Percentiles rank a stretch among this genome's conserved stretches.
Conservation (phyloP, 768 basidiomycete genomes). For the Mycena rosella region DNA sequence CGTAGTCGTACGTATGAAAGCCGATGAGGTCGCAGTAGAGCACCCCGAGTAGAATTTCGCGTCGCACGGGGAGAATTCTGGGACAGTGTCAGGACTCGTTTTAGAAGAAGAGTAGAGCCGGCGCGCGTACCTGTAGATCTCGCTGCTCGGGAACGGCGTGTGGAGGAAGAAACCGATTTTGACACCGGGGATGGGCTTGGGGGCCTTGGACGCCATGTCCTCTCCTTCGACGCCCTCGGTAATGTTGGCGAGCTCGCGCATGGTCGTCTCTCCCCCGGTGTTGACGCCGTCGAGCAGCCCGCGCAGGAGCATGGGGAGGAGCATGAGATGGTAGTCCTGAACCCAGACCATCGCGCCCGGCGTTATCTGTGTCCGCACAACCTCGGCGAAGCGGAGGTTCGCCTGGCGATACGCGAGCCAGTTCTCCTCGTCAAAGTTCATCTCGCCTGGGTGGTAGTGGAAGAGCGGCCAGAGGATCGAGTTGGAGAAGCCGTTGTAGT, state of each 20-base stretch:
- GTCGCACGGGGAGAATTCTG: slow-evolving; percentile 96
- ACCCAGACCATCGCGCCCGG: slow-evolving; percentile 99
- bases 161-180: slow-evolving; percentile 99
- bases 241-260: slow-evolving; percentile 74
- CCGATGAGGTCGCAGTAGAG: slow-evolving; percentile 97
- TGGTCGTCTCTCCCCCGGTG: slow-evolving; percentile 67
- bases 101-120: neutral
- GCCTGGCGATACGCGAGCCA: slow-evolving; percentile 99
- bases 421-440: slow-evolving; percentile 99
- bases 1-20: slow-evolving; percentile 99
- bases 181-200: slow-evolving; percentile 68
- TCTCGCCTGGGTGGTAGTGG: slow-evolving; percentile 99
- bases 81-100: neutral
- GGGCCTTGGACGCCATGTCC: slow-evolving; percentile 51
- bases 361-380: slow-evolving; percentile 80
- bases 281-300: slow-evolving; percentile 83
- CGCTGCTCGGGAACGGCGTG: slow-evolving; percentile 97
- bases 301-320: slow-evolving; percentile 95
- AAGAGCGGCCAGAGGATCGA: slow-evolving; percentile 99
- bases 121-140: slow-evolving; percentile 88
- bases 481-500: slow-evolving; percentile 99
- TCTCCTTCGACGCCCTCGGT: slow-evolving; percentile 77
- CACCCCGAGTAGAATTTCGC: slow-evolving; percentile 97
- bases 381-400: slow-evolving; percentile 94
- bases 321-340: slow-evolving; percentile 98